Evolutionary conservation across 805 yeast species (phyloP).

Genomic region (Priceomyces medius): DNA sequence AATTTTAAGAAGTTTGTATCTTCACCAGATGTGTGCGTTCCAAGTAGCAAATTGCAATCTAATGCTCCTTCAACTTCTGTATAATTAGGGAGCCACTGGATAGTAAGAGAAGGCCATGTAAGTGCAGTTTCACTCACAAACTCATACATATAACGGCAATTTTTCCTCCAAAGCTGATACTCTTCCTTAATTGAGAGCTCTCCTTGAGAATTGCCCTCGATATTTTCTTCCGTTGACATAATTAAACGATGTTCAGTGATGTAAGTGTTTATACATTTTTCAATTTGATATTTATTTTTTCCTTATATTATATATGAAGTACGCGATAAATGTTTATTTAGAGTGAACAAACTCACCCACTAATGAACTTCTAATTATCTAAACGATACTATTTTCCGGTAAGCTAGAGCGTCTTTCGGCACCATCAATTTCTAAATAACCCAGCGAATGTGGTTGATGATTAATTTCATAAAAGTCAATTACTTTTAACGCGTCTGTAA

Average conservation of each 20-base stretch:
- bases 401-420: conserved; percentile 9
- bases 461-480: conserved; percentile 34
- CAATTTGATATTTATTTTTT: not conserved
- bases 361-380: not conserved
- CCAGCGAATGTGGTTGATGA: not conserved
- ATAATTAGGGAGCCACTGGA: conserved; percentile 68
- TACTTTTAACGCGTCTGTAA: conserved; percentile 38
- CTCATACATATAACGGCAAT: conserved; percentile 79
- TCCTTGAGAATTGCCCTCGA: conserved; percentile 18
- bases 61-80: conserved; percentile 25
- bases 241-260: not conserved
- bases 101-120: conserved; percentile 79
- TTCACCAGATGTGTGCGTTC: conserved; percentile 73
- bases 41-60: conserved; percentile 56
- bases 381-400: conserved; percentile 6
- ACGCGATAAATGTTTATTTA: not conserved
- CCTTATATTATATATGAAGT: not conserved
- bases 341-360: not conserved
- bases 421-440: conserved; percentile 11
- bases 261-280: too few relatives aligned
- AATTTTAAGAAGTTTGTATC: conserved; percentile 66
- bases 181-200: conserved; percentile 58
- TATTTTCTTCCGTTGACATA: conserved; percentile 3
- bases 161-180: conserved; percentile 77
- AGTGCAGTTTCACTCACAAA: conserved; percentile 77